Percentiles rank a stretch among this genome's conserved stretches.
Conservation (phyloP, 1,284 basidiomycete genomes). For the Ganoderma sinense region DNA sequence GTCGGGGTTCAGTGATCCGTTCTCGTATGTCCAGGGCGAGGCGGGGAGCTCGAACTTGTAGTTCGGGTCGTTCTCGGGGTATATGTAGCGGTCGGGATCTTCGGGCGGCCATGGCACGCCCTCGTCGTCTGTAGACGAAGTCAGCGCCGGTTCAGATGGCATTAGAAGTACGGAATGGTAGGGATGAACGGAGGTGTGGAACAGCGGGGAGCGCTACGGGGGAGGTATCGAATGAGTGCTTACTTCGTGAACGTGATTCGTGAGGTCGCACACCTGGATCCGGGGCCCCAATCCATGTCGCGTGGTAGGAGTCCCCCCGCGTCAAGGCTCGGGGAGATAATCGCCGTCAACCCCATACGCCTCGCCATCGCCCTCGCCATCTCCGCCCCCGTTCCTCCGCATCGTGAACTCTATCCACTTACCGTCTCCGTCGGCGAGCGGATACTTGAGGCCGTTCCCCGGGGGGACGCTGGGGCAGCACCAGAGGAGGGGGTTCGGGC, state of each 20-base stretch:
- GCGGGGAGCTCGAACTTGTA: slow-evolving; percentile 56
- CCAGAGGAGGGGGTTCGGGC: slow-evolving; percentile 80
- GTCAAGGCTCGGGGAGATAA: slow-evolving; percentile 24
- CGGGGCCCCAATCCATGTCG: neutral
- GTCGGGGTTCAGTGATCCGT: slow-evolving; percentile 75
- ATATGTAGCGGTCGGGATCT: slow-evolving; percentile 51
- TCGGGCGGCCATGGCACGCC: slow-evolving; percentile 62
- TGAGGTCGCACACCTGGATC: slow-evolving; percentile 33
- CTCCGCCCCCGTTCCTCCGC: slow-evolving; percentile 7
- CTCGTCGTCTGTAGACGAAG: slow-evolving; percentile 28
- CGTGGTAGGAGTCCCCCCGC: neutral
- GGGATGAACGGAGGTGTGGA: slow-evolving; percentile 3
- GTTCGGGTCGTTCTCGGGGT: slow-evolving; percentile 43
- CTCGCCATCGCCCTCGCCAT: slow-evolving; percentile 18
- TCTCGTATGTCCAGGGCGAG: slow-evolving; percentile 88
- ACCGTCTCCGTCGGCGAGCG: slow-evolving; percentile 77
- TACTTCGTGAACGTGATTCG: slow-evolving; percentile 30
- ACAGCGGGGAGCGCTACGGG: neutral
- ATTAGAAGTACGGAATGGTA: too few relatives aligned
- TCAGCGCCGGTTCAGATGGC: too few relatives aligned
- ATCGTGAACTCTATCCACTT: slow-evolving; percentile 68
- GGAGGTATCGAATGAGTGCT: slow-evolving; percentile 33
- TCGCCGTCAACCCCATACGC: slow-evolving; percentile 25
- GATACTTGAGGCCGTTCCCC: slow-evolving; percentile 83
- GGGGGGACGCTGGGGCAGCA: slow-evolving; percentile 75